These are phyloP conservation scores for Ministeria vibrans DNA, from an alignment of 78 protist genomes.

Conservation along the genomic window DNA sequence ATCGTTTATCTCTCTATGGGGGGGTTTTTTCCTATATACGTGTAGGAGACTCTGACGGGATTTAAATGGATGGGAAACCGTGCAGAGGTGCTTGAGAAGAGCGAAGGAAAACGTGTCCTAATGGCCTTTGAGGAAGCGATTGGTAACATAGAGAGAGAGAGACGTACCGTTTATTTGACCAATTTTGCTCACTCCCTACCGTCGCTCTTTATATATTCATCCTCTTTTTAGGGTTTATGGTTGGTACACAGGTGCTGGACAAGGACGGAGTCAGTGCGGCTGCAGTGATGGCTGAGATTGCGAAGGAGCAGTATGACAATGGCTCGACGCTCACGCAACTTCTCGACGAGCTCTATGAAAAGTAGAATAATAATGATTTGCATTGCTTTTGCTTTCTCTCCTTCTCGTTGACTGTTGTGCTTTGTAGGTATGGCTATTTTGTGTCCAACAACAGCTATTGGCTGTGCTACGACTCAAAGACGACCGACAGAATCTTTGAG, in stretches of 20 bases:
- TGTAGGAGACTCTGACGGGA: constrained; percentile 88
- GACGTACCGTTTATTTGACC: background rate
- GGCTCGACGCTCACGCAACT: background rate
- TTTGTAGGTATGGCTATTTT: constrained; percentile 21
- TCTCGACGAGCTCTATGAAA: background rate
- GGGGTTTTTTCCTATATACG: too few relatives aligned
- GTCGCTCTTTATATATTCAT: constrained; percentile 9
- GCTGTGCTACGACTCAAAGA: constrained; percentile 57
- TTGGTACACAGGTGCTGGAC: constrained; percentile 70
- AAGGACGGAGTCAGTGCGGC: constrained; percentile 95
- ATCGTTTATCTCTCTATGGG: constrained; percentile 15
- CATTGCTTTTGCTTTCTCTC: too few relatives aligned
- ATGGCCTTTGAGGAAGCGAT: constrained; percentile 90
- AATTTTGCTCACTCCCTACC: background rate
- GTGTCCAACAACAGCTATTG: background rate
- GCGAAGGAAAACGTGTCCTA: constrained; percentile 53
- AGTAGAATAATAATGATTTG: too few relatives aligned
- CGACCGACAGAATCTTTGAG: constrained; percentile 62
- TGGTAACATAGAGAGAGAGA: background rate
- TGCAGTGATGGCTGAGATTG: constrained; percentile 67
- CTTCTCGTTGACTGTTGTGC: background rate
- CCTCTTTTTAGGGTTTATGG: constrained; percentile 62
- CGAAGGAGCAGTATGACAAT: background rate
- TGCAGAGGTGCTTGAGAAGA: constrained; percentile 42
- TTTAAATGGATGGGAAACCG: constrained; percentile 98